Conservation (phyloP, 345 rosid species). For the Pugionium dolabratum region DNA sequence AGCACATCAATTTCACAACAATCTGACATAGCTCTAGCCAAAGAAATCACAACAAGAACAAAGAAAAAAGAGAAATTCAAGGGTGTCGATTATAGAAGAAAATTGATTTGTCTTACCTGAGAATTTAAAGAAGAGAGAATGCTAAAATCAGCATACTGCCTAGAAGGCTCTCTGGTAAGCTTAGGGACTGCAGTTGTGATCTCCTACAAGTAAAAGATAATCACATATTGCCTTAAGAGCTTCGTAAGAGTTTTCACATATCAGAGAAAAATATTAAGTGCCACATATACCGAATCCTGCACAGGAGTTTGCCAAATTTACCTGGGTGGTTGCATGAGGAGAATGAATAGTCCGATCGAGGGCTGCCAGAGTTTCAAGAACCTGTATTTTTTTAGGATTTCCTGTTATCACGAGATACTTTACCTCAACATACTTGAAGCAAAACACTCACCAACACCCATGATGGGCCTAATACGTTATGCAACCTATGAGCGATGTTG, state of each 20-base stretch:
- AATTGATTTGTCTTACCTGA: slow-evolving; percentile 56
- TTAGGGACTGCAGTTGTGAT: slow-evolving; percentile 70
- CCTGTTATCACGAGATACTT: slow-evolving; percentile 27
- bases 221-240: slow-evolving; percentile 9
- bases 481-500: slow-evolving; percentile 90
- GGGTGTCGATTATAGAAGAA: slow-evolving; percentile 10
- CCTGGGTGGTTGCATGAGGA: slow-evolving; percentile 97
- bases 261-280: slow-evolving; percentile 11
- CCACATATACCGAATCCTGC: slow-evolving; percentile 2
- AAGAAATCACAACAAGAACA: slow-evolving; percentile 15
- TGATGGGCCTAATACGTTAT: slow-evolving; percentile 96
- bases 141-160: slow-evolving; percentile 78
- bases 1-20: slow-evolving; percentile 12
- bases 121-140: slow-evolving; percentile 94
- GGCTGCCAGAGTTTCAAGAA: slow-evolving; percentile 92
- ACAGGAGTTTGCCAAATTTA: slow-evolving; percentile 37
- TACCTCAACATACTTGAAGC: slow-evolving; percentile 30
- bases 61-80: slow-evolving; percentile 17
- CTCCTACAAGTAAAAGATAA: slow-evolving; percentile 58
- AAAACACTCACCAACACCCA: slow-evolving; percentile 90
- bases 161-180: slow-evolving; percentile 73
- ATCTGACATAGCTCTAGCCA: slow-evolving; percentile 17
- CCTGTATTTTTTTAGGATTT: slow-evolving; percentile 51
- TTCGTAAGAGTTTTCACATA: slow-evolving; percentile 14
- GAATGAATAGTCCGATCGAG: slow-evolving; percentile 92